Evolutionary conservation across 2,329 filamentous ascomycete species (phyloP), one percentile per base, ranked within the genome.

Genomic region (Calonectria fujianensis): DNA sequence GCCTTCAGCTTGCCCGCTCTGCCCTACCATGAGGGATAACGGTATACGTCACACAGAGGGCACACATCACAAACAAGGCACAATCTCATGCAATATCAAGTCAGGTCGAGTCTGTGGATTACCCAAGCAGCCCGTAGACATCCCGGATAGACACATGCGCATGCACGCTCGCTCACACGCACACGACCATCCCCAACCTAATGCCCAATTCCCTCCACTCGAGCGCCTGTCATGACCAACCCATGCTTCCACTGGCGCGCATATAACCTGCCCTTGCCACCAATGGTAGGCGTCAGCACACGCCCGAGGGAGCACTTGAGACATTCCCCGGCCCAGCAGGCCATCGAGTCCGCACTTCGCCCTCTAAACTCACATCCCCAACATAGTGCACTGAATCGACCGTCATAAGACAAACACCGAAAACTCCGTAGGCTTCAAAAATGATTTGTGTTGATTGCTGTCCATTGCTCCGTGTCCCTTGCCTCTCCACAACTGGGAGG

Each of bases 401-500:
- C 68, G 57, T 59, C 72, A 48, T 70, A 70, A 72, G 67, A 65
- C 75, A 74, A 65, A 65, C 73, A 69, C 73, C 73, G 51, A 48
- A 74, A 67, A 61, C 68, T 64, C 68, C 66, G 37, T 69, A 69
- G 37, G 37, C 57, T 63, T 54, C 54, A 73, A 70, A 66, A 71
- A 66, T 61, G 65, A 69, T 75, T 65, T 74, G 71, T 72, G 57
- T 75, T 76, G 70, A 80, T 78, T 77, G 77, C 71, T 79, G 75
- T 77, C 76, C 73, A 76, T 74, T 78, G 57, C 68, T 67, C 70
- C 72, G 35, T 63, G 65, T 74, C 73, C 76, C 68, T 59, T 70
- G 73, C 35, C 73, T 79, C 72, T 72, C 72, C 74, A 73, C 78
- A 70, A 29, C 76, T 64, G 63, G 35, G 59, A 76, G 75, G 74